These are phyloP conservation scores for Fraxinus xanthoxyloides DNA, from an alignment of 305 asterid species.

Conservation along the genomic window DNA sequence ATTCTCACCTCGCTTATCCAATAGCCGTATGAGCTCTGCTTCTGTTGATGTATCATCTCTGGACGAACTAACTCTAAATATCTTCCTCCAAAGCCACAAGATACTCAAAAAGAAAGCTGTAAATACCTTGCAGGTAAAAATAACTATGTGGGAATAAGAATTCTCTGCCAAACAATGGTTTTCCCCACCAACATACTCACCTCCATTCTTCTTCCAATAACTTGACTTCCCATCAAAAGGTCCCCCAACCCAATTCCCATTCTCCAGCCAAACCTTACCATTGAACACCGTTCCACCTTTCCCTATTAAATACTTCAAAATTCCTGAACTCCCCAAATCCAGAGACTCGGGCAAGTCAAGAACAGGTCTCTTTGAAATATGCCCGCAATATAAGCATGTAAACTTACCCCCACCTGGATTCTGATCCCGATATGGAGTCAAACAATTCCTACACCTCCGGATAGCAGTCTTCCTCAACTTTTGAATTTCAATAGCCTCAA, in stretches of 20 bases:
- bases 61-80: conserved; percentile 80
- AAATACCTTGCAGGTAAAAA: conserved; percentile 59
- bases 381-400: conserved; percentile 96
- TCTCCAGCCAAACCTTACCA: conserved; percentile 82
- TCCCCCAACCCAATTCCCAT: conserved; percentile 67
- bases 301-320: conserved; percentile 75
- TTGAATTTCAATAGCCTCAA: conserved; percentile 86
- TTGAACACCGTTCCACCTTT: conserved; percentile 82
- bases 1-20: conserved; percentile 67
- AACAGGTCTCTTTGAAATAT: conserved; percentile 89
- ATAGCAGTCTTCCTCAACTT: conserved; percentile 88
- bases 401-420: conserved; percentile 97
- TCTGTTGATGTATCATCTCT: conserved; percentile 57
- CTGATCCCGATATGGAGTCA: conserved; percentile 88
- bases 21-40: conserved; percentile 52
- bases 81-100: conserved; percentile 78
- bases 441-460: conserved; percentile 91
- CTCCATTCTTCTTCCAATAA: conserved; percentile 57
- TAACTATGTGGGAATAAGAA: conserved; percentile 65
- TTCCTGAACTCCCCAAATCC: conserved; percentile 73
- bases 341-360: conserved; percentile 77
- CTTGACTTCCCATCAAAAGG: conserved; percentile 59
- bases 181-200: conserved; percentile 48
- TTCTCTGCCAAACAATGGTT: conserved; percentile 60
- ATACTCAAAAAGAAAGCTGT: conserved; percentile 51